Percentiles rank a stretch among this genome's conserved stretches.
These are phyloP conservation scores for Helicostylum pulchrum DNA, from an alignment of 192 early-diverging fungal species.

Conservation along the genomic window DNA sequence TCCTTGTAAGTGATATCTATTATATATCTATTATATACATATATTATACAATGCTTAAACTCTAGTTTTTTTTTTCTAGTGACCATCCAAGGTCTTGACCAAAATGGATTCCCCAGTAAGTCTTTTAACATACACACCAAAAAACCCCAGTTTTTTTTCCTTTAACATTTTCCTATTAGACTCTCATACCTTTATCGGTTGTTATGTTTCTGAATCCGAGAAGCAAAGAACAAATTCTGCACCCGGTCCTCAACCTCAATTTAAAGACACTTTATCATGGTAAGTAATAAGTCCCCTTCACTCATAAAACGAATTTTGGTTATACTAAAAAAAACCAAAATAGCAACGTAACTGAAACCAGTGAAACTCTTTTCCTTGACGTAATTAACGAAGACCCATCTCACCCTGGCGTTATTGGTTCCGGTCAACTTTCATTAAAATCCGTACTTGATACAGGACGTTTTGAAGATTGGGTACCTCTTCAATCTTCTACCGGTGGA, in stretches of 20 bases:
- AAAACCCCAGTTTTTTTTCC: background rate
- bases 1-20: background rate
- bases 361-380: constrained; percentile 23
- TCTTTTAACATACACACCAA: background rate
- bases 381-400: constrained; percentile 30
- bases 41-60: background rate
- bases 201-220: constrained; percentile 27
- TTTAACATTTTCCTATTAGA: background rate
- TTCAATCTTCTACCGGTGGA: constrained; percentile 1
- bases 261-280: constrained; percentile 28
- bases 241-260: constrained; percentile 26
- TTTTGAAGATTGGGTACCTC: constrained; percentile 5
- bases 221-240: constrained; percentile 33
- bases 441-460: background rate
- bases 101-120: constrained; percentile 17
- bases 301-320: too few relatives aligned
- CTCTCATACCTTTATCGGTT: constrained; percentile 27
- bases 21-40: background rate
- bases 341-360: constrained; percentile 20
- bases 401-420: constrained; percentile 23
- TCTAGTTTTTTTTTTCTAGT: constrained; percentile 3
- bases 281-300: constrained; percentile 13
- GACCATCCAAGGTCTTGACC: constrained; percentile 8
- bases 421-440: constrained; percentile 10
- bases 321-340: too few relatives aligned